Percentiles rank a stretch among this genome's conserved stretches.
Evolutionary conservation across 495 filamentous ascomycete species (phyloP).

Genomic region (Darksidea phi): DNA sequence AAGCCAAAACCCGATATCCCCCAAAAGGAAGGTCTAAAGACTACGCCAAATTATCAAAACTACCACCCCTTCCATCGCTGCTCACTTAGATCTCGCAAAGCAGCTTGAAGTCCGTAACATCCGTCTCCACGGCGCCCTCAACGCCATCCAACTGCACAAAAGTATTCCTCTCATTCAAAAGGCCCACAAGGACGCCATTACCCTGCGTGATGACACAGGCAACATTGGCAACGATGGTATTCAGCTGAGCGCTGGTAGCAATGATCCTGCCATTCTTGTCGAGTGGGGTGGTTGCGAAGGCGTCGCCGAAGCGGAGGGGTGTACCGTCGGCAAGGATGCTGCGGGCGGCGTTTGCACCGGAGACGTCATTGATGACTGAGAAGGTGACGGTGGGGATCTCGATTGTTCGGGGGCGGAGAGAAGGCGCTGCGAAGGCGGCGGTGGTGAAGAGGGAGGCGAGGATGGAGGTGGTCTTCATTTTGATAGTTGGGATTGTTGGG

Average conservation of each 20-base stretch:
- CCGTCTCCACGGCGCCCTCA: neutral
- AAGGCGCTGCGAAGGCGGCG: neutral
- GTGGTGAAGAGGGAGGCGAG: conserved; percentile 11
- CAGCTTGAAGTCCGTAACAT: neutral
- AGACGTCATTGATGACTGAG: neutral
- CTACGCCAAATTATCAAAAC: too few species aligned
- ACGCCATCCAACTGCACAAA: neutral
- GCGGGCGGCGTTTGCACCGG: neutral
- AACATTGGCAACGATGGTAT: neutral
- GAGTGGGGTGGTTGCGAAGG: neutral
- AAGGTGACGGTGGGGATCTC: neutral
- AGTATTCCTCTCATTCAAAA: neutral
- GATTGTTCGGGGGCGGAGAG: too few species aligned
- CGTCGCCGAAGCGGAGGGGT: neutral
- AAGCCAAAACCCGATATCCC: too few species aligned
- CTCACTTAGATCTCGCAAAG: neutral
- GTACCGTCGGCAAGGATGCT: neutral
- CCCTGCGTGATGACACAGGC: neutral
- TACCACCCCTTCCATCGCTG: too few species aligned
- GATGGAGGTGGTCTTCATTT: conserved; percentile 15
- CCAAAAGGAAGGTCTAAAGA: too few species aligned
- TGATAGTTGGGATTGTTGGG: conserved; percentile 1
- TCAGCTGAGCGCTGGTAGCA: neutral
- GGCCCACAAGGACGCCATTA: neutral
- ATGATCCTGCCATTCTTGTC: neutral